Evolutionary conservation across 352 stramenopile species (phyloP), one percentile per base, ranked within the genome.

Genomic region (Phytophthora macrochlamydospora): DNA sequence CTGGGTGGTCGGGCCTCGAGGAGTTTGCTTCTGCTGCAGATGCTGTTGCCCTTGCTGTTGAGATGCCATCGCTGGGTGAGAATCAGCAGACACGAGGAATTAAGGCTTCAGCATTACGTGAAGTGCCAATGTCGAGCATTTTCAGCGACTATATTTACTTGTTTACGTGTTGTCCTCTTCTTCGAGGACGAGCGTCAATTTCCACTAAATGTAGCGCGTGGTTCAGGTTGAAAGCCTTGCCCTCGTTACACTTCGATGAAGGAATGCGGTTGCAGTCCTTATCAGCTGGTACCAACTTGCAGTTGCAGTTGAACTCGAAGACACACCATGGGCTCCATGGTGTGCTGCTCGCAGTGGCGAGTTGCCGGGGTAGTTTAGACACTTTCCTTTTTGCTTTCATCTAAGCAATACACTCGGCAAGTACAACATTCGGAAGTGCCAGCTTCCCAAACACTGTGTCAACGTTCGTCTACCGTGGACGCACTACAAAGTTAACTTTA

Each of bases 401-500:
- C 35, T 11, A 11, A 40, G 35, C 35, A 40, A 6, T 40, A 40
- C 35, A 63, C 33, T 63, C 46, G 56, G 37, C 56, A 18, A 43
- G 7, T 2, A 63, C 54, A 37, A 56, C 46, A 43, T 56, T 18
- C 54, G 46, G 33, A 63, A 51, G 11, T 56, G 33, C 46, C 56
- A 63, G 45, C 56, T 56, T 63, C 56, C 46, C 46, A 35, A 56
- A 50, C 28, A 28, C 9, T 49, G 56, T 49, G 44, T 18, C 5
- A 55, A n/a, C 2, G 46, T 35, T 43, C 24, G 13, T 50, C 24
- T 40, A 24, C 18, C 31, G 46, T 28, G 56, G 45, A 63, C 56
- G 29, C 33, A 32, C 53, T 56, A 63, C 37, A 63, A 63, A 63
- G 46, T 56, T 37, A 46, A 63, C 45, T 63, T 63, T 51, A 63